phyloP scores from a whole-genome alignment of 2,329 filamentous ascomycete genomes.

The Xylaria arbuscula region DNA sequence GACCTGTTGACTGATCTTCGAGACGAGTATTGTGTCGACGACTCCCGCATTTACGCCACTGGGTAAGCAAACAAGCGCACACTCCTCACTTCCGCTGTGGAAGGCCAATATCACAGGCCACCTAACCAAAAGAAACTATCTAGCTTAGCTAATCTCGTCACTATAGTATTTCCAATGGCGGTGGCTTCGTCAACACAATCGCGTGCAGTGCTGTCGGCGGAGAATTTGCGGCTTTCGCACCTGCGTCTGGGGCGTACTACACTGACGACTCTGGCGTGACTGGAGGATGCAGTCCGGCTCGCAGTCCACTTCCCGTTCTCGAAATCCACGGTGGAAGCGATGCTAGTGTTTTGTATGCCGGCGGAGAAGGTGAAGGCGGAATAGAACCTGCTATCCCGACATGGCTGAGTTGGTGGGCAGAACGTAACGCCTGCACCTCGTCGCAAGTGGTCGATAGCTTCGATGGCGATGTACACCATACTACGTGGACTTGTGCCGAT shows the following conservation, averaged over 20 bases:
- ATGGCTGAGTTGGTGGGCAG: conserved; percentile 57
- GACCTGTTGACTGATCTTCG: conserved; percentile 57
- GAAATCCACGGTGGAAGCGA: conserved; percentile 60
- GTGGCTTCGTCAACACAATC: conserved; percentile 59
- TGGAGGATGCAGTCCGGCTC: conserved; percentile 53
- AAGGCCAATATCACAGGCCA: neutral
- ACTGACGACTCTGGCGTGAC: conserved; percentile 52
- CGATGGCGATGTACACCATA: conserved; percentile 56
- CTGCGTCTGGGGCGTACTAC: conserved; percentile 60
- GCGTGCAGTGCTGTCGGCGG: conserved; percentile 57
- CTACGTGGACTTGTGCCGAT: conserved; percentile 56
- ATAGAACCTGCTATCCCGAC: conserved; percentile 53
- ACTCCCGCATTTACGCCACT: conserved; percentile 57
- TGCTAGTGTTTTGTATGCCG: conserved; percentile 56
- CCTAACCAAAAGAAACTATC: neutral
- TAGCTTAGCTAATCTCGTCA: neutral
- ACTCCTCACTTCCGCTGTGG: neutral
- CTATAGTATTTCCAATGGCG: conserved; percentile 58
- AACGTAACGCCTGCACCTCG: conserved; percentile 54
- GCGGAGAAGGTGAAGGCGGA: conserved; percentile 57
- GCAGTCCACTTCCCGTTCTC: conserved; percentile 55
- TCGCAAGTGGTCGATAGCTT: conserved; percentile 51
- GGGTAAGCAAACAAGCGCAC: conserved; percentile 45
- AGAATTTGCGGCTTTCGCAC: conserved; percentile 59
- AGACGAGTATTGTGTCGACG: conserved; percentile 56